A percentile compares a stretch with the other conserved stretches of the same genome.
Evolutionary conservation across 2,329 filamentous ascomycete genomes (phyloP).

Genomic region (Thielaviopsis populi): DNA sequence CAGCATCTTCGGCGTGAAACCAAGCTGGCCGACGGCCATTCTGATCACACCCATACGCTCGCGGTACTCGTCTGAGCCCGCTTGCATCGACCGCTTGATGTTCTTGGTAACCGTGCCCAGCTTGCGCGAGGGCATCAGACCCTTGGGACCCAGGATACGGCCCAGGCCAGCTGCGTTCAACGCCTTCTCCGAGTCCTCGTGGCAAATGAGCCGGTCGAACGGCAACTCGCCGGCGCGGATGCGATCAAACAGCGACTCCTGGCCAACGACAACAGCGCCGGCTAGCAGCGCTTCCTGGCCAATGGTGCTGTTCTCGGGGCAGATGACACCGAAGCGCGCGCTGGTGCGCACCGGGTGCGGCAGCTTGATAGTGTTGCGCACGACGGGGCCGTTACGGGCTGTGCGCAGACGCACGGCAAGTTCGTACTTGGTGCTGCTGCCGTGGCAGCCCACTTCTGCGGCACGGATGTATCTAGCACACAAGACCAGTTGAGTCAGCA

Average conservation of each 20-base stretch:
- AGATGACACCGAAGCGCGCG: slow-evolving; percentile 78
- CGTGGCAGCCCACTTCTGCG: slow-evolving; percentile 72
- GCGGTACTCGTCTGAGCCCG: slow-evolving; percentile 73
- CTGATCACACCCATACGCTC: slow-evolving; percentile 73
- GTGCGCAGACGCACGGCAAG: slow-evolving; percentile 70
- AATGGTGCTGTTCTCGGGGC: slow-evolving; percentile 60
- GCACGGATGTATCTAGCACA: slow-evolving; percentile 47
- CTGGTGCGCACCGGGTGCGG: slow-evolving; percentile 84
- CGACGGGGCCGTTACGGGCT: slow-evolving; percentile 67
- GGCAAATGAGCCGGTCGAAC: slow-evolving; percentile 83
- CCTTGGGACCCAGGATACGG: slow-evolving; percentile 69
- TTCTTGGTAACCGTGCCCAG: slow-evolving; percentile 78
- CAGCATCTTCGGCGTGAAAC: slow-evolving; percentile 75
- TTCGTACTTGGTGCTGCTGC: slow-evolving; percentile 71
- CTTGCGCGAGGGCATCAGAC: slow-evolving; percentile 84
- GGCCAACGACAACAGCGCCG: slow-evolving; percentile 71
- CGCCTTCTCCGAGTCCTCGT: slow-evolving; percentile 59
- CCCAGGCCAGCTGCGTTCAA: slow-evolving; percentile 71
- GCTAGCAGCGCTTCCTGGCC: slow-evolving; percentile 59
- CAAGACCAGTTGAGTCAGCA: not conserved
- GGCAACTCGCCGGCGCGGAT: slow-evolving; percentile 61
- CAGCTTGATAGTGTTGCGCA: slow-evolving; percentile 76
- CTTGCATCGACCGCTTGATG: slow-evolving; percentile 55
- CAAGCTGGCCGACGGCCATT: slow-evolving; percentile 81
- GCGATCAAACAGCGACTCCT: slow-evolving; percentile 69